These are phyloP conservation scores for barrel medic (Medicago truncatula) DNA, from an alignment of 306 rosid species.

Conservation along the genomic window DNA sequence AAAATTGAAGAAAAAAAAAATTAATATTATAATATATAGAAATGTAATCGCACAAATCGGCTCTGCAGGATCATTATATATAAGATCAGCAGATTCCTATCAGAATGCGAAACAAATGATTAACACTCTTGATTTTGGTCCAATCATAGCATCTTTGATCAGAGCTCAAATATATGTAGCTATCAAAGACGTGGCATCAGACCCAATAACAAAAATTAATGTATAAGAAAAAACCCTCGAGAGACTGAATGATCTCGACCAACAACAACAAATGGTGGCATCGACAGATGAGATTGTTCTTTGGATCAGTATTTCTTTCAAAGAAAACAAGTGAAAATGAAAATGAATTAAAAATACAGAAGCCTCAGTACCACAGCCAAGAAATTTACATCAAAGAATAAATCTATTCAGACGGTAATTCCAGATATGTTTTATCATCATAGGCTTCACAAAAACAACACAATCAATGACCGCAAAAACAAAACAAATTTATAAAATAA, in stretches of 20 bases:
- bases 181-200: constrained; percentile 79
- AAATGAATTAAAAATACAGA: not conserved
- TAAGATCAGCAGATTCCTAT: constrained; percentile 46
- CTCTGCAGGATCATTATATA: constrained; percentile 54
- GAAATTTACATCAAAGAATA: constrained; percentile 7
- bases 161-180: constrained; percentile 51
- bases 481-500: not conserved
- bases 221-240: constrained; percentile 50
- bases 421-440: not conserved
- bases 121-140: constrained; percentile 48
- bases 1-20: not conserved
- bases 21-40: not conserved
- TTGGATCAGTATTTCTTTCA: not conserved
- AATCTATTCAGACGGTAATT: constrained; percentile 14
- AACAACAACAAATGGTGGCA: not conserved
- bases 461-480: not conserved
- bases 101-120: constrained; percentile 38
- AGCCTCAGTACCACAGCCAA: constrained; percentile 22
- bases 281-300: constrained; percentile 47
- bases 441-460: not conserved
- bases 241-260: constrained; percentile 57
- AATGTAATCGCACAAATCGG: constrained; percentile 86
- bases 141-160: constrained; percentile 83
- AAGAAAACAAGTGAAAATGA: not conserved
- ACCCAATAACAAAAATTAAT: constrained; percentile 31